Evolutionary conservation across 2,329 filamentous ascomycete species (phyloP), one percentile per base, ranked within the genome.

Genomic region (Cercospora brassicicola): DNA sequence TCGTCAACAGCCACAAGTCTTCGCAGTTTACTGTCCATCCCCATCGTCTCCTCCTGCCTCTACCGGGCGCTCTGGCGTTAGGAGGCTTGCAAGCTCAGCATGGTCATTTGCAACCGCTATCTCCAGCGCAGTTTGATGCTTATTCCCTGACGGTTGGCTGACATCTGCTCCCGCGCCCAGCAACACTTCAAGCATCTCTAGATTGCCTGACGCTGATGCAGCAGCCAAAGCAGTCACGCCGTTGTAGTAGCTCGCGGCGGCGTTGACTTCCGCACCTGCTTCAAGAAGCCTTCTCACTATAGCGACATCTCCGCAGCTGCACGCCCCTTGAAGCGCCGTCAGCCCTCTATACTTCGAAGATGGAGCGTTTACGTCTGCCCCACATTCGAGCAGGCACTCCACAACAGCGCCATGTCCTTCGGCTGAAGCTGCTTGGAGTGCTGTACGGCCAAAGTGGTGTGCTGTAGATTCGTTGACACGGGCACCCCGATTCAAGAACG

Each of bases 271-370:
- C 3, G 73, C 73, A 11, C 72, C 68, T 31, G 53, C 60, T 13
- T 39, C 60, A n/a, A 74, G 39, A 10, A 74, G 53, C 42, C 36
- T 55, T 30, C 51, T 36, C 10, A 73, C 70, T 7, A 69, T 31
- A 4, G 51, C 51, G 26, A 26, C 31, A 65, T 70, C 36, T n/a
- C 69, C 72, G 4, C 13, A 61, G 3, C 36, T 55, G 0, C 70
- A 66, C 23, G 72, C 73, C 18, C 64, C 72, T 61, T 75, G 72
- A 15, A 75, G 51, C 13, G 72, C 67, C 3, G 72, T 75, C 11
- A 67, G 10, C 6, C 69, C 72, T 59, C 26, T 68, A 30, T 73
- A 71, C 63, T 66, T 73, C n/a, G 62, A 66, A 15, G 62, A 30
- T 7, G 67, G 45, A 2, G 67, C 62, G 23, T 73, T 70, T 31